Evolutionary conservation across 345 rosid genomes (phyloP).

Genomic region (Cardiospermum halicacabum): DNA sequence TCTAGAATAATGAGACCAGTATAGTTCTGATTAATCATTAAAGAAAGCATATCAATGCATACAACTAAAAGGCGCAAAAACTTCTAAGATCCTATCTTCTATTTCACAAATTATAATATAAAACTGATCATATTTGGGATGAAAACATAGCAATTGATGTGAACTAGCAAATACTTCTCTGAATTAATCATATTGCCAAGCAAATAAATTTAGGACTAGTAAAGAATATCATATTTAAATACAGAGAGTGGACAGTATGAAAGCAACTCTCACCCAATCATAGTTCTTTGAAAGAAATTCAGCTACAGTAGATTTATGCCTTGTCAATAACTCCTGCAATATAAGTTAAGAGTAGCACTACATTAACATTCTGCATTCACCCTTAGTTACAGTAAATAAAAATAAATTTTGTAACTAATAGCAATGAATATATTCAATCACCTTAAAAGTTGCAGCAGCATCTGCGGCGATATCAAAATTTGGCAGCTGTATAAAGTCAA

Average conservation of each 20-base stretch:
- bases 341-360: conserved; percentile 19
- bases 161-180: neutral
- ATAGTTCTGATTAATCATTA: neutral
- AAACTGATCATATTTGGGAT: neutral
- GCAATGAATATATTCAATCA: conserved; percentile 18
- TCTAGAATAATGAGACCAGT: neutral
- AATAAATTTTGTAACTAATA: neutral
- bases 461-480: conserved; percentile 97
- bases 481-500: conserved; percentile 87
- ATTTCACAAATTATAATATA: neutral
- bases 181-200: too few species aligned
- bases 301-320: conserved; percentile 98
- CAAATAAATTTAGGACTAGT: too few species aligned
- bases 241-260: neutral
- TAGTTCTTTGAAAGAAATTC: conserved; percentile 89
- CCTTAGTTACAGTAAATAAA: too few species aligned
- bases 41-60: neutral
- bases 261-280: conserved; percentile 66
- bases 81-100: neutral
- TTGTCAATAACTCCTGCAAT: conserved; percentile 84
- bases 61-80: neutral
- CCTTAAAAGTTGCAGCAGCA: conserved; percentile 99
- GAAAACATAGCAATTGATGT: neutral
- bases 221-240: neutral
- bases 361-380: conserved; percentile 4